Evolutionary conservation across 2,329 filamentous ascomycete genomes (phyloP).

Genomic region (Amesomyces nigricolor): DNA sequence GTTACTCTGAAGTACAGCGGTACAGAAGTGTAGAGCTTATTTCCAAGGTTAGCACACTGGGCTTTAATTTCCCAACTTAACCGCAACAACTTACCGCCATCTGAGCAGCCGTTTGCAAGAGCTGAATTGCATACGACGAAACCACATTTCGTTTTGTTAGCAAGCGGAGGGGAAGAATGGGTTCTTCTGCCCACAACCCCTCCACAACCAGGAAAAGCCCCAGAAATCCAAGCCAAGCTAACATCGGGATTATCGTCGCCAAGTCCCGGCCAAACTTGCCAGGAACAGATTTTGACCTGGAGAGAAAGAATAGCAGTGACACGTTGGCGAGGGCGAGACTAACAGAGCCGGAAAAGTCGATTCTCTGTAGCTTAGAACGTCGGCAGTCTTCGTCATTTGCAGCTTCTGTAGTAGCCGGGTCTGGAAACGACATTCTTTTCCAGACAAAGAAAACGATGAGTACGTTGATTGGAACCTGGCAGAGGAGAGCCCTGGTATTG

Average conservation of each 20-base stretch:
- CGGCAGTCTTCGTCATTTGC: neutral
- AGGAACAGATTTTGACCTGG: neutral
- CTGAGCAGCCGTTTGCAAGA: constrained; percentile 11
- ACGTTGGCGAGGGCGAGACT: constrained; percentile 11
- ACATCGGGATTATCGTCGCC: neutral
- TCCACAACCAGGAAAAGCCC: constrained; percentile 5
- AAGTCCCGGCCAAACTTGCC: neutral
- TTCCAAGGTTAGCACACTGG: neutral
- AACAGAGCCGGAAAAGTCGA: constrained; percentile 15
- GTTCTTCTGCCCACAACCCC: constrained; percentile 10
- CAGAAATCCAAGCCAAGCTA: constrained; percentile 7
- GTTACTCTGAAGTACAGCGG: constrained; percentile 14
- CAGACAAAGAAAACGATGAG: constrained; percentile 10
- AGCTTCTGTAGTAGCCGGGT: neutral
- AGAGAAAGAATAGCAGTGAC: constrained; percentile 11
- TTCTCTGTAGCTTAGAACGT: constrained; percentile 9
- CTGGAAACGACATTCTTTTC: constrained; percentile 13
- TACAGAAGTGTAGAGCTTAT: constrained; percentile 8
- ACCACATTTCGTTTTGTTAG: constrained; percentile 7
- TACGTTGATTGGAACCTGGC: constrained; percentile 14
- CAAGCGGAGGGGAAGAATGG: constrained; percentile 5
- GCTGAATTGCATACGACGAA: constrained; percentile 10
- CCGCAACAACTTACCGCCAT: constrained; percentile 1
- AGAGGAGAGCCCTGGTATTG: constrained; percentile 7
- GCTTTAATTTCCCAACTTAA: too few species aligned